Base-by-base conservation (phyloP, 2,329 filamentous ascomycete species). In the Metarhizium rileyi region DNA sequence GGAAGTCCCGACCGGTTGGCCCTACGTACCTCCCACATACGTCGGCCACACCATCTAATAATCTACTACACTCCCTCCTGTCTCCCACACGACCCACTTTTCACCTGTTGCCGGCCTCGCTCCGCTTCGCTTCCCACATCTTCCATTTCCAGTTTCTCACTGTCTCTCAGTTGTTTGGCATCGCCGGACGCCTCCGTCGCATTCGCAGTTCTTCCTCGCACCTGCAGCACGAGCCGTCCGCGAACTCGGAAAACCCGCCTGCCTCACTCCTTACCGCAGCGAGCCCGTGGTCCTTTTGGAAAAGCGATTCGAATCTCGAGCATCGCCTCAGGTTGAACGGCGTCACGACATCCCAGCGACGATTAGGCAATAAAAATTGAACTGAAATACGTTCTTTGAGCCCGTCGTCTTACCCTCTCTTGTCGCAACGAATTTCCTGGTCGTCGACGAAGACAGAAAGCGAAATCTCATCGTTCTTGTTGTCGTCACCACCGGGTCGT, bases 1-100 rank as follows among this genome's bases (percentile, higher is more conserved):
- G 73, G 74, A 77, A 76, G 69, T 72, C 68, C 71, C 73, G 73
- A 77, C 72, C 71, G 67, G 71, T 47, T 69, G 70, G 72, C 73
- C 73, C 63, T 74, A 70, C 71, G 72, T 72, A 74, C 65, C 66
- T 66, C 63, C 68, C 67, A 65, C 65, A 64, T 65, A 64, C 70
- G 70, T 74, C 61, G 72, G 71, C 68, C 69, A 65, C 58, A 52
- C 60, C 56, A 51, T 62, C 62, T 59, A 65, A 48, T 41, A 65
- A 65, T 62, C 61, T 59, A 63, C 59, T 57, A 61, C 60, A 47
- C 53, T 53, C 53, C 46, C 57, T 51, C 58, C 57, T 18, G 23
- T 28, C 43, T 20, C 25, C 23, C 47, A 30, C 57, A 64, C 61
- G 59, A 57, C 63, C 63, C 60, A 63, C 55, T 57, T 59, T 50